Base-by-base conservation (phyloP, 1,284 basidiomycete genomes). In the Butyriboletus appendiculatus region DNA sequence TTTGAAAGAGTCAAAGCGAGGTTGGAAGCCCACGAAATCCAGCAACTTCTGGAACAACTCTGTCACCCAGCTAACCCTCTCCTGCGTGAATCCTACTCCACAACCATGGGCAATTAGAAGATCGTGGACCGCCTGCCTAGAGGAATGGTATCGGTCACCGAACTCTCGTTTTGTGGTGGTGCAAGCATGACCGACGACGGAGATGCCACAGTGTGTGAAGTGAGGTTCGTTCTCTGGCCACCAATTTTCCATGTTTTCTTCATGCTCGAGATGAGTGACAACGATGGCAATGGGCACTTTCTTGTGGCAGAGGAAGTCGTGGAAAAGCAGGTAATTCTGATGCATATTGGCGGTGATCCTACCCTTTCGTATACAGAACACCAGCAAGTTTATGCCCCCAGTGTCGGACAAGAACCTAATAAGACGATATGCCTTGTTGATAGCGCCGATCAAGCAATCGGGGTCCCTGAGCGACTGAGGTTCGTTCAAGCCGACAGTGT, bases 351-450 rank as follows among this genome's bases (percentile, higher is more conserved):
- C 50, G 8, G 63, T 67, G 59, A 77, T 72, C 55, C 74, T 66
- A 12, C 70, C 58, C 33, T 58, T 66, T 22, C 68, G 66, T 42
- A 77, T 62, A 52, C 70, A 72, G 45, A 73, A 75, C 20, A 76
- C 61, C 45, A 76, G 60, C 45, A 76, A 61, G 56, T 59, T 65
- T 32, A 76, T 57, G 5, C 71, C 72, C 6, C 61, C 68, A 1
- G 61, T 61, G 18, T 67, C 55, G 2, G 64, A 55, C 34, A 76
- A 59, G 50, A 35, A 50, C 43, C 26, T 53, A 28, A 68, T 46
- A 26, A 68, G 66, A 45, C 57, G 45, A 37, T 71, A 69, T 2
- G 66, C 66, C 56, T 71, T 70, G 57, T 58, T 62, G 58, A 68
- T 67, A 16, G 67, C 66, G 33, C 62, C 57, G 42, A 69, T 57